Conservation (phyloP, 352 stramenopile species). For the Globisporangium heterothallicum region DNA sequence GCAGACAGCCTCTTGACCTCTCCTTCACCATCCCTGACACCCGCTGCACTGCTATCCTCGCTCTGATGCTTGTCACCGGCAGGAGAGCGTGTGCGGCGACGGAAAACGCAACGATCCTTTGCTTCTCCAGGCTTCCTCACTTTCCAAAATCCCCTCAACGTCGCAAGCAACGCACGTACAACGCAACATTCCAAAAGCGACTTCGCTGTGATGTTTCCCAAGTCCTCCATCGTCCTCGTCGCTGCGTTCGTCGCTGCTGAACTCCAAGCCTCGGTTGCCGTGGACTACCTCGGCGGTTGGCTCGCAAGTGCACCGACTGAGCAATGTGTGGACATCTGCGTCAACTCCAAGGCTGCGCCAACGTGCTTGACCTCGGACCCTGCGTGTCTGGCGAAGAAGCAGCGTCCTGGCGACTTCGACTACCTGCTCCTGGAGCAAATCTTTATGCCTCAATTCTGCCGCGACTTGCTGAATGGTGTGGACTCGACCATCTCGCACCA, state of each 20-base stretch:
- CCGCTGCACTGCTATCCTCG: neutral
- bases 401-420: conserved; percentile 61
- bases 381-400: conserved; percentile 50
- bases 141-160: conserved; percentile 3
- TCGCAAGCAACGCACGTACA: neutral
- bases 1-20: neutral
- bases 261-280: conserved; percentile 11
- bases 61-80: too few relatives aligned
- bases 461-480: conserved; percentile 54
- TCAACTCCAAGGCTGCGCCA: conserved; percentile 40
- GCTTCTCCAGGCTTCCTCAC: too few relatives aligned
- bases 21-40: neutral
- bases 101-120: too few relatives aligned
- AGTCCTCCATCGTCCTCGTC: neutral
- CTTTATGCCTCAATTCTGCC: conserved; percentile 73
- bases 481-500: conserved; percentile 73
- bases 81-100: too few relatives aligned
- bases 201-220: neutral
- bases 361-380: conserved; percentile 46
- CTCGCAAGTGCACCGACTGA: conserved; percentile 26
- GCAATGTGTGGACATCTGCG: conserved; percentile 71
- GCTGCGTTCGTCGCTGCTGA: neutral
- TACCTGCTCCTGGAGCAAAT: conserved; percentile 73
- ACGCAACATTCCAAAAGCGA: neutral
- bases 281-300: conserved; percentile 61